Percentiles rank a stretch among this genome's conserved stretches.
Evolutionary conservation across 345 rosid species (phyloP).

Genomic region (Xanthoceras sorbifolium): DNA sequence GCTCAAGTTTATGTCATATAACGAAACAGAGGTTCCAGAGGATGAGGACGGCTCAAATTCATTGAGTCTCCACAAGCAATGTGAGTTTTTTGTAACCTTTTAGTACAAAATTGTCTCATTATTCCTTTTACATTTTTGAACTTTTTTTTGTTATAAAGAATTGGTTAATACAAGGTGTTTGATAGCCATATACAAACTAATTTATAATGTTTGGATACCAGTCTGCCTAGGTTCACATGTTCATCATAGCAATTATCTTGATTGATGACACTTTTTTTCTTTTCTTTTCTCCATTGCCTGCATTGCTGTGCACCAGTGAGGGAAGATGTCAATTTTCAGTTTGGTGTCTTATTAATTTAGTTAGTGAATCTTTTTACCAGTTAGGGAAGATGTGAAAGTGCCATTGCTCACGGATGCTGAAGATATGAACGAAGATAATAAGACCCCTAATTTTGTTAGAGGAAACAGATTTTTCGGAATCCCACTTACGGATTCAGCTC

Average conservation of each 20-base stretch:
- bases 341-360: neutral
- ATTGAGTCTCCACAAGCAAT: constrained; percentile 28
- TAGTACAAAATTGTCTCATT: neutral
- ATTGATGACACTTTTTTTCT: neutral
- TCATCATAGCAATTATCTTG: too few species aligned
- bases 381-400: constrained; percentile 42
- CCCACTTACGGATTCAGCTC: constrained; percentile 70
- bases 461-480: constrained; percentile 77
- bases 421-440: constrained; percentile 41
- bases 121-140: too few species aligned
- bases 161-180: neutral
- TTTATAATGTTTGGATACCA: neutral
- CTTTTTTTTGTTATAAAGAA: neutral
- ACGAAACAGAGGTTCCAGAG: constrained; percentile 37
- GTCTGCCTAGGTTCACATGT: neutral
- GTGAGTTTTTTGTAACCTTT: constrained; percentile 24
- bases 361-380: constrained; percentile 28
- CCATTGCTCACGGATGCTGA: constrained; percentile 50
- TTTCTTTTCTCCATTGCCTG: neutral
- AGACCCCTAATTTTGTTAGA: constrained; percentile 49
- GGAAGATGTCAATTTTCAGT: neutral
- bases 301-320: neutral
- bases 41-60: constrained; percentile 33
- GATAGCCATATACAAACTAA: neutral
- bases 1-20: constrained; percentile 40